Evolutionary conservation across 2,329 filamentous ascomycete genomes (phyloP).

Genomic region (Alternaria dauci): DNA sequence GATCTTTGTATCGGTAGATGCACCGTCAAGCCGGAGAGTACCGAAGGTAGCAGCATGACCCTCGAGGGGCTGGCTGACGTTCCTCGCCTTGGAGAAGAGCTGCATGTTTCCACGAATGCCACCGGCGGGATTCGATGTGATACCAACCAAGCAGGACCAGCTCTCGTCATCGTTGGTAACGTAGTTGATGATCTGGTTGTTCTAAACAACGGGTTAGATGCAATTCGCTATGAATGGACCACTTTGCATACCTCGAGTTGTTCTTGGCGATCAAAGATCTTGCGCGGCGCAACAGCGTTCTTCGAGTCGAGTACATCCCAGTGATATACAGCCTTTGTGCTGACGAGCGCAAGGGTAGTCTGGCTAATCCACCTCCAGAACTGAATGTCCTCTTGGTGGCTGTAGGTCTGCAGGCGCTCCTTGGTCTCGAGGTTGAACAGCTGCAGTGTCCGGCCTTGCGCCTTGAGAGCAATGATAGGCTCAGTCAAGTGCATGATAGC

Average conservation of each 20-base stretch:
- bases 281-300: constrained; percentile 76
- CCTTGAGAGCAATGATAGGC: constrained; percentile 96
- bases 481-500: constrained; percentile 99
- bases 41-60: constrained; percentile 96
- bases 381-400: constrained; percentile 95
- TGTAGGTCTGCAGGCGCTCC: constrained; percentile 94
- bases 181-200: constrained; percentile 99
- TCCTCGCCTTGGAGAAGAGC: constrained; percentile 93
- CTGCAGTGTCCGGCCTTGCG: constrained; percentile 91
- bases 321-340: constrained; percentile 90
- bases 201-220: constrained; percentile 59
- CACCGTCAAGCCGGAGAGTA: constrained; percentile 86
- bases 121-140: constrained; percentile 89
- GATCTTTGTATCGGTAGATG: constrained; percentile 88
- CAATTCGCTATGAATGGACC: constrained; percentile 16
- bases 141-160: constrained; percentile 98
- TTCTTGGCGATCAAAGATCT: constrained; percentile 92
- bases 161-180: constrained; percentile 94
- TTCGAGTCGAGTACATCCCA: constrained; percentile 94
- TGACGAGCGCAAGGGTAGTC: constrained; percentile 85
- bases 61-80: constrained; percentile 97
- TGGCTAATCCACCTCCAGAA: constrained; percentile 99
- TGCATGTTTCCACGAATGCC: constrained; percentile 97
- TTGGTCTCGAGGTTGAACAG: constrained; percentile 96
- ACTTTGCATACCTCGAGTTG: constrained; percentile 76